Evolutionary conservation across 2,329 filamentous ascomycete species (phyloP), one percentile per base, ranked within the genome.

Genomic region (Alternaria panax): DNA sequence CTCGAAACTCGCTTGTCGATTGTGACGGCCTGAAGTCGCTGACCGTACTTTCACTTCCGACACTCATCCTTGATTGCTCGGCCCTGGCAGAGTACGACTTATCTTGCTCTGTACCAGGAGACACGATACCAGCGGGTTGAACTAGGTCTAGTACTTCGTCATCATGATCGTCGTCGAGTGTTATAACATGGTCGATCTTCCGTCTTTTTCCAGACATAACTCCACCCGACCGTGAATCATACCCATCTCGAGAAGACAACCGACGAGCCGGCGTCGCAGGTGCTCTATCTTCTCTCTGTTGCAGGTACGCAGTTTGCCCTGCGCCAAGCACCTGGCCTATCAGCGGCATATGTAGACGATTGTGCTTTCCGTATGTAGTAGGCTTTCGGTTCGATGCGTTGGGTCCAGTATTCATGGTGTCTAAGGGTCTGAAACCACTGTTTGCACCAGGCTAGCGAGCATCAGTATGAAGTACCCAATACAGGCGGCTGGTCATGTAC

Each of bases 1-100:
- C 42, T 25, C 59, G 46, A 38, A 73, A 73, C 41, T 66, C 69
- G 57, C 66, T 75, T 5, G 42, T 46, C 18, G 54, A 12, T 20
- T 36, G 47, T 14, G 36, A 48, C 18, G 48, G 27, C 20, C 38
- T 54, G 28, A 52, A 41, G 2, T 43, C 34, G 16, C 51, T 9
- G 3, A 46, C n/a, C 30, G 52, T 47, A 12, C 50, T 57, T 41
- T 18, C 64, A 46, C 66, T 72, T 9, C 54, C 64, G 18, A 47
- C 42, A 47, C 63, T 70, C 5, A 51, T 54, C 27, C 63, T 69
- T 18, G 66, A 65, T 18, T 60, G 58, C n/a, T 64, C 59, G 18
- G 56, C 55, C 8, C 42, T 53, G 27, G 28, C 34, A 6, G 54
- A 55, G 24, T 14, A 30, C 9, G 46, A 36, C 28, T 9, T 30